Evolutionary conservation across 495 filamentous ascomycete genomes (phyloP), one percentile per base, ranked within the genome.

Genomic region (Aspergillus mulundensis): DNA sequence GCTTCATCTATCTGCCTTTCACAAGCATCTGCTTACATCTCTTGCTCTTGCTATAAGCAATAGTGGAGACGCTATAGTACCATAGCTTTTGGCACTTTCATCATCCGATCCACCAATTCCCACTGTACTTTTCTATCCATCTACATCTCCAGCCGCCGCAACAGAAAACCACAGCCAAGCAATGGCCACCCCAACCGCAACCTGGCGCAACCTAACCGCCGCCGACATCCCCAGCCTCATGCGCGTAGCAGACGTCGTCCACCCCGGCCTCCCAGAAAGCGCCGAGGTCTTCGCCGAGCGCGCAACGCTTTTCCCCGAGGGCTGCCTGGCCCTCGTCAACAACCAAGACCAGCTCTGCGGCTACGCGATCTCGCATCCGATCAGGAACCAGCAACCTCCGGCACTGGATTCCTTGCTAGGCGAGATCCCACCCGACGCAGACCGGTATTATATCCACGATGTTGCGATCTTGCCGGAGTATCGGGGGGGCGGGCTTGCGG

Each of bases 381-480:
- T 57, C 24, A 10, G 38, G 5, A 7, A 25, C 11, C 16, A 28
- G 38, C 46, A 51, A 16, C 39, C 40, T 5, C 54, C 54, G 0
- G 46, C 46, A 0, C 47, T 57, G 10, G 24, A 51, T 32, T 51
- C 19, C 20, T 39, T 57, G 16, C 47, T 57, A 3, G 47, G 38
- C 0, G 40, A 43, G 15, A 57, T 51, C 47, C 2, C 46, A 8
- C 7, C 38, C 16, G 25, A 51, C 6, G 46, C 46, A 24, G 38
- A 51, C 39, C 38, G 43, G 46, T 57, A 50, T 23, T 57, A 57
- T 16, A 57, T 57, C 40, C 54, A 57, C 25, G 54, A 57, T 38
- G 47, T 57, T 24, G 54, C 54, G 7, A 45, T 57, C 38, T 20
- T 51, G 24, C 47, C 54, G 19, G 16, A 7, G 18, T n/a, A 38